A percentile compares a stretch with the other conserved stretches of the same genome.
These are phyloP conservation scores for Leptosphaerulina australis DNA, from an alignment of 2,329 filamentous ascomycete genomes.

Conservation along the genomic window DNA sequence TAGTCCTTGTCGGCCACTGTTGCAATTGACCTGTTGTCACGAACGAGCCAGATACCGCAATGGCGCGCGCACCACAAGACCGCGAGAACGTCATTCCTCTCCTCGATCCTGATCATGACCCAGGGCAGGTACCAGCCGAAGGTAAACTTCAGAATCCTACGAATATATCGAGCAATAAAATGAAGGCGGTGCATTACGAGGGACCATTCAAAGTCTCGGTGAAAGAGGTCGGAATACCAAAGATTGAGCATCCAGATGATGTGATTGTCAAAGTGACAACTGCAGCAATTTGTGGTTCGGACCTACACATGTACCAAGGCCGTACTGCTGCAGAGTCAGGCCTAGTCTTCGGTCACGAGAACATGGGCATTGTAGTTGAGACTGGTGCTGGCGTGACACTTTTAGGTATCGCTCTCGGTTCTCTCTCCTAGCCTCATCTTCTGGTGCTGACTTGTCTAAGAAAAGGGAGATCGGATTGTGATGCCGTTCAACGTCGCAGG, in stretches of 20 bases:
- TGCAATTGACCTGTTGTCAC: not conserved
- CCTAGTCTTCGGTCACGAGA: conserved; percentile 68
- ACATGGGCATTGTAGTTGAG: conserved; percentile 65
- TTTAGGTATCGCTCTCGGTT: too few species aligned
- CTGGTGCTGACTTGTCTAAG: too few species aligned
- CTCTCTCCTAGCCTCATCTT: too few species aligned
- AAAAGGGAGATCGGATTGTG: conserved; percentile 68
- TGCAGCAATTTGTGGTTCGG: conserved; percentile 63
- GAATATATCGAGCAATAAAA: conserved; percentile 44
- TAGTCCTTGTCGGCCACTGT: not conserved
- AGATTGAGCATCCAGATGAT: conserved; percentile 68
- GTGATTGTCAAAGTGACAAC: conserved; percentile 70
- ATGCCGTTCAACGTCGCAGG: conserved; percentile 65
- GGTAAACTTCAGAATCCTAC: conserved; percentile 3
- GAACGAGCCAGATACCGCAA: conserved; percentile 4
- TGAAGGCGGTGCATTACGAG: conserved; percentile 69
- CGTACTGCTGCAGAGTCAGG: conserved; percentile 66
- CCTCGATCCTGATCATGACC: conserved; percentile 23
- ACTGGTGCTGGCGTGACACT: conserved; percentile 64
- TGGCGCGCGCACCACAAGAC: conserved; percentile 18
- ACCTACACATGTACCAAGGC: conserved; percentile 67
- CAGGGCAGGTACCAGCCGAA: conserved; percentile 17
- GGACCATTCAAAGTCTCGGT: conserved; percentile 68
- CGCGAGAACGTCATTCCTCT: conserved; percentile 15
- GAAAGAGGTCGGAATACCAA: conserved; percentile 63